Percentiles rank a stretch among this genome's conserved stretches.
Conservation (phyloP, 345 rosid species). For the Sonneratia caseolaris region DNA sequence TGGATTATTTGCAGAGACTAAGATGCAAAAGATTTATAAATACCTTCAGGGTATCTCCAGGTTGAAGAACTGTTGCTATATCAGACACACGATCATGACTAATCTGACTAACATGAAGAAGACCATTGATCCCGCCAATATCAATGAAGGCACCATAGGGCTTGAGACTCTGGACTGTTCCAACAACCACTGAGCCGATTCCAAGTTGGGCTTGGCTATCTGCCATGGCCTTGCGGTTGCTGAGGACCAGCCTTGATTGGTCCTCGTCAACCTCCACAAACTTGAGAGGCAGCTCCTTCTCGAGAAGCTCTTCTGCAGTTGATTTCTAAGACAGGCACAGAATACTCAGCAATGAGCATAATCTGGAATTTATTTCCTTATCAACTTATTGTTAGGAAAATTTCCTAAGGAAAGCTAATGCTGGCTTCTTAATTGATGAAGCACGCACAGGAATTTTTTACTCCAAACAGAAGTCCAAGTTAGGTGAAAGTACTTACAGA, state of each 20-base stretch:
- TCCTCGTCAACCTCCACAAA: slow-evolving; percentile 98
- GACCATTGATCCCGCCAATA: slow-evolving; percentile 94
- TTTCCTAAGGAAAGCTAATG: neutral
- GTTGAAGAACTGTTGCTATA: slow-evolving; percentile 94
- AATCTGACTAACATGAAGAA: slow-evolving; percentile 96
- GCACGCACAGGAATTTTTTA: neutral
- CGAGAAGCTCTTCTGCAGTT: slow-evolving; percentile 80
- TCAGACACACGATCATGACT: slow-evolving; percentile 94
- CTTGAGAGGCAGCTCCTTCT: slow-evolving; percentile 70
- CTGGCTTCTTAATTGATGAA: neutral
- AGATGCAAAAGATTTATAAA: neutral
- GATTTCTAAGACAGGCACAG: slow-evolving; percentile 42
- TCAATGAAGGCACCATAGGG: slow-evolving; percentile 96
- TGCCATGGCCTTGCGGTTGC: slow-evolving; percentile 97
- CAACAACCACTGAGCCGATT: slow-evolving; percentile 83
- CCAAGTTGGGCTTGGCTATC: slow-evolving; percentile 95
- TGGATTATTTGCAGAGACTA: neutral
- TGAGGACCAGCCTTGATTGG: slow-evolving; percentile 78
- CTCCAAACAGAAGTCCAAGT: neutral
- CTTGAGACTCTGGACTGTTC: slow-evolving; percentile 90
- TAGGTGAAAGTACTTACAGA: slow-evolving; percentile 37
- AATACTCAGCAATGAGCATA: neutral
- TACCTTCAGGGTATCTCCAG: slow-evolving; percentile 90
- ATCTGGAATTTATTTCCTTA: no score
- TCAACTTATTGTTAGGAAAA: neutral